Base-by-base conservation (phyloP, 164 flowering plant species). In the Dillenia suffruticosa region DNA sequence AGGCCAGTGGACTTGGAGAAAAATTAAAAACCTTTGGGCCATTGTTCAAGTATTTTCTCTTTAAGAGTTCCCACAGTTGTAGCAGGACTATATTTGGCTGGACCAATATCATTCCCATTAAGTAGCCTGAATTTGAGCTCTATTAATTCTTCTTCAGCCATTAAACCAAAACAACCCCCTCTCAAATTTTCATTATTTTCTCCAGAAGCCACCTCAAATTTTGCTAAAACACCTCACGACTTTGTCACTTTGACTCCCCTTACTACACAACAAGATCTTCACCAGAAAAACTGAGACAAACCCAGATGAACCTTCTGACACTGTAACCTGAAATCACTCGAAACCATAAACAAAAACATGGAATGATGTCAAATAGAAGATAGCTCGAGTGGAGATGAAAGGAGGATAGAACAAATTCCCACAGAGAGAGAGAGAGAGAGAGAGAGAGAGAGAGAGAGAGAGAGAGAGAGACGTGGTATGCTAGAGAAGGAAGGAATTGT, bases 51-150 rank as follows among this genome's bases (percentile, higher is more conserved):
- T 58, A 87, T 81, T 66, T 69, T 77, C 63, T 85, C 89, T 64
- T 89, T 89, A 45, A 87, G 81, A 59, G 82, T 64, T 24, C 69
- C 79, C n/a, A 87, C 81, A 12, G 85, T 82, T 22, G 83, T 68
- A 16, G 78, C 49, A 55, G 84, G 74, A 66, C 59, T 65, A 59
- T 79, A 89, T 69, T 74, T 79, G 76, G 49, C 72, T 17, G 96
- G 96, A 15, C 96, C 93, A 44, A 87, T 82, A 64, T 87, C 91
- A 13, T 78, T 74, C 17, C 93, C 91, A 77, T 89, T 91, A 24
- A 62, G 67, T 11, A 89, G 82, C 80, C 91, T 77, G 69, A 89
- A 89, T 63, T 83, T 89, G 43, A 89, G 48, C 76, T 89, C 92
- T 57, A 85, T 52, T 77, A 74, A 72, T 46, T 79, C 87, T 64